Percentiles rank a stretch among this genome's conserved stretches.
These are phyloP conservation scores for Colletotrichum tanaceti DNA, from an alignment of 2,329 filamentous ascomycete species.

Conservation along the genomic window DNA sequence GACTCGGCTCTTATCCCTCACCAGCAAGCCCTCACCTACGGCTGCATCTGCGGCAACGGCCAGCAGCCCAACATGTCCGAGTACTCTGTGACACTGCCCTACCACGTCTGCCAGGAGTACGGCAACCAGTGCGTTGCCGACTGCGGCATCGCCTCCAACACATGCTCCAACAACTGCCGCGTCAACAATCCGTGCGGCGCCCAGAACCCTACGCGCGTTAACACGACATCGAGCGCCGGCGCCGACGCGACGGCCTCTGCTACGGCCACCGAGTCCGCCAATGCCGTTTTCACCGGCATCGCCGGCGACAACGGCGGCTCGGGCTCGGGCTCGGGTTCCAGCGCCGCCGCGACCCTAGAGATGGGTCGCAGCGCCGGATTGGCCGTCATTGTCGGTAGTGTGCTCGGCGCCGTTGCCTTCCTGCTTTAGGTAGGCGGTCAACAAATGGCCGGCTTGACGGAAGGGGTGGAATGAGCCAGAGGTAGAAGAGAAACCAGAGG, in stretches of 20 bases:
- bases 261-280: conserved; percentile 47
- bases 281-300: conserved; percentile 53
- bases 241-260: conserved; percentile 55
- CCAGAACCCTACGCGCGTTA: conserved; percentile 69
- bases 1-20: background rate
- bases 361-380: conserved; percentile 54
- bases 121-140: conserved; percentile 73
- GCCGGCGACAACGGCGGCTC: conserved; percentile 36
- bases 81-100: conserved; percentile 83
- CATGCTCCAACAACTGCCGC: conserved; percentile 71
- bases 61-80: conserved; percentile 77
- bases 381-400: conserved; percentile 51
- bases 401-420: conserved; percentile 56
- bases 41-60: conserved; percentile 77
- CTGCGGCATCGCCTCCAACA: conserved; percentile 65
- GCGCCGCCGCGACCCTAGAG: conserved; percentile 49
- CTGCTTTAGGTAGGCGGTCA: conserved; percentile 42
- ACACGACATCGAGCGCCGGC: conserved; percentile 62
- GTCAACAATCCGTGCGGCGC: conserved; percentile 80
- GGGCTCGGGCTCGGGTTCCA: conserved; percentile 34
- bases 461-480: too few species aligned
- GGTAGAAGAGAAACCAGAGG: too few species aligned
- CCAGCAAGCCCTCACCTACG: conserved; percentile 71
- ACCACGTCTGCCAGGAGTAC: conserved; percentile 79
- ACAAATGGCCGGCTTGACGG: too few species aligned